These are phyloP conservation scores for Pelargonium cotyledonis DNA, from an alignment of 441 rosid species.

Conservation along the genomic window DNA sequence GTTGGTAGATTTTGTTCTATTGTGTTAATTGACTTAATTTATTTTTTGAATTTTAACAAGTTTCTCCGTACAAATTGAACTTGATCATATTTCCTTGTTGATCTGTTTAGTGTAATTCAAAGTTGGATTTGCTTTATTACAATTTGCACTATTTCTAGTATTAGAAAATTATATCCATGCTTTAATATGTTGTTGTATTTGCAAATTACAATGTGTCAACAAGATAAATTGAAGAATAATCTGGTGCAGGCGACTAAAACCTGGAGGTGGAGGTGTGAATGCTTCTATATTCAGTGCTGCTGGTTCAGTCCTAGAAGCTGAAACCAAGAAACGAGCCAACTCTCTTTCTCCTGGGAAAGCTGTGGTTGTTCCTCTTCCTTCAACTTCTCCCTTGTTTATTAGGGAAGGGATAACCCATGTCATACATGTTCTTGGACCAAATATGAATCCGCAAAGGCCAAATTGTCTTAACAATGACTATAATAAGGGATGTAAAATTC, in stretches of 20 bases:
- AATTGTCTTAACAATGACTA: constrained; percentile 65
- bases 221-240: constrained; percentile 12
- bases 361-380: constrained; percentile 74
- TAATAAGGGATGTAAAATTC: constrained; percentile 61
- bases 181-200: constrained; percentile 4
- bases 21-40: neutral
- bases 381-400: constrained; percentile 53
- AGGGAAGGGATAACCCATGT: constrained; percentile 80
- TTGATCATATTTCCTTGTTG: neutral
- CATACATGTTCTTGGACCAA: constrained; percentile 94
- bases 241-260: constrained; percentile 68
- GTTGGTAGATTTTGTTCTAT: neutral
- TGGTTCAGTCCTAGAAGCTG: constrained; percentile 57
- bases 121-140: neutral
- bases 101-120: neutral
- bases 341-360: constrained; percentile 69
- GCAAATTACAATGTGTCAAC: neutral
- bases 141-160: neutral
- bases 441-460: constrained; percentile 89
- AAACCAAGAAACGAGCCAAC: constrained; percentile 50
- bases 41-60: neutral
- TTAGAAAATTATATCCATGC: neutral
- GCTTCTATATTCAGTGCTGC: constrained; percentile 78
- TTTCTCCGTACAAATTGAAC: neutral
- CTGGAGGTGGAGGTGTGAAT: constrained; percentile 95